Base-by-base conservation (phyloP, 2,329 filamentous ascomycete species). In the Cordyceps javanica region DNA sequence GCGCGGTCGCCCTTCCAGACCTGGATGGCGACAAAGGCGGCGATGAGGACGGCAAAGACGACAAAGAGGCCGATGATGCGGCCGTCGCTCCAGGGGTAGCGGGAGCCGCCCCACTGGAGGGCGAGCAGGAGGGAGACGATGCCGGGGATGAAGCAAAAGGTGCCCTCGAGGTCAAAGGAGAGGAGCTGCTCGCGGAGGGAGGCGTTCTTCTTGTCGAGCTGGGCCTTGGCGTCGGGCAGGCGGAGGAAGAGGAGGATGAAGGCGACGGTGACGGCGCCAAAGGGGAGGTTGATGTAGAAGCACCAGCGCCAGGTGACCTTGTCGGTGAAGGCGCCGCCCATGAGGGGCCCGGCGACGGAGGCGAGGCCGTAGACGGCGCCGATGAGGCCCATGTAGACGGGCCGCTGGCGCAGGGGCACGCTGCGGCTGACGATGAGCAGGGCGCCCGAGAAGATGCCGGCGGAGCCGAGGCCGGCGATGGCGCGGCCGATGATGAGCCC, bases 41-140 rank as follows among this genome's bases (percentile, higher is more conserved):
- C 45, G 21, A 49, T 57, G 34, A 50, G 44, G 9, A 50, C 54
- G 16, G 34, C 54, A 1, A 74, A 64, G 5, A 64, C 59, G 21
- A 75, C 58, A 62, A 82, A 82, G 80, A 69, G 1, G 13, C 70
- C 73, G 32, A 82, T 74, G 48, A 81, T 71, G 9, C 70, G 70
- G 0, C 69, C 68, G 48, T 69, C 68, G 16, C 36, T 21, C 42
- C 41, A 46, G 19, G 55, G 46, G 52, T 73, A 69, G 41, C 66
- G 66, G 21, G 63, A 64, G 19, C 70, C 72, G 44, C 72, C 72
- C 74, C 74, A 79, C 53, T 77, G 74, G 23, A 79, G 66, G 10
- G 76, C 76, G n/a, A 79, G 65, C 0, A 78, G 62, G 13, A 77
- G 67, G 56, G 74, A 77, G 32, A 77, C 65, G 14, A 75, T 71